phyloP scores from a whole-genome alignment of 768 basidiomycete genomes.

The Rhizopogon rudus region DNA sequence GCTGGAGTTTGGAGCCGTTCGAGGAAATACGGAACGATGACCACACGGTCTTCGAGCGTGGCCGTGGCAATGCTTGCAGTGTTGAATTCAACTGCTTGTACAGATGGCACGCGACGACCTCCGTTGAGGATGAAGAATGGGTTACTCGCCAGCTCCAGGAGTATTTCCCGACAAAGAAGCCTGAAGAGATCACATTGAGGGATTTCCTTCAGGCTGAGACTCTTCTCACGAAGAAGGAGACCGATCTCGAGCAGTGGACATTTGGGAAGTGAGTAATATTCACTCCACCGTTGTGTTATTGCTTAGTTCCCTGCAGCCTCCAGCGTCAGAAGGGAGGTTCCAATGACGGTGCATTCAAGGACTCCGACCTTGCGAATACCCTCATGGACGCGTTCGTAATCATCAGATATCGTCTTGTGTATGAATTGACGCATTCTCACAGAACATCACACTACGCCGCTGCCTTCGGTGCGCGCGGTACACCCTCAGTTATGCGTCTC shows the following conservation, averaged over 20 bases:
- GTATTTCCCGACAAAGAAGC: conserved; percentile 49
- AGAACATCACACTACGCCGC: conserved; percentile 71
- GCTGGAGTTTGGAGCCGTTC: conserved; percentile 76
- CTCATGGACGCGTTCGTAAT: conserved; percentile 61
- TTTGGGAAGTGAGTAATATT: conserved; percentile 47
- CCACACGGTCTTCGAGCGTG: conserved; percentile 69
- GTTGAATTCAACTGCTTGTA: conserved; percentile 90
- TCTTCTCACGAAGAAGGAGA: conserved; percentile 34
- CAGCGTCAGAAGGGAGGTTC: conserved; percentile 51
- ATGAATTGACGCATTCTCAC: not conserved
- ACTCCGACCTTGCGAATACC: conserved; percentile 63
- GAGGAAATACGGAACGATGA: conserved; percentile 61
- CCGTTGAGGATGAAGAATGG: conserved; percentile 68
- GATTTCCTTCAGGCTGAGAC: conserved; percentile 50
- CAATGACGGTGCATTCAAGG: conserved; percentile 42
- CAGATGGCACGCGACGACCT: conserved; percentile 82
- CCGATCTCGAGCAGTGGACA: conserved; percentile 57
- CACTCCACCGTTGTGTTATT: not conserved
- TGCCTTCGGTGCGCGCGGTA: conserved; percentile 72
- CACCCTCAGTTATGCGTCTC: conserved; percentile 68
- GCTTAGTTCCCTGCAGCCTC: conserved; percentile 36
- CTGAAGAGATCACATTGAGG: conserved; percentile 38
- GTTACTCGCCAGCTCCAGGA: conserved; percentile 41
- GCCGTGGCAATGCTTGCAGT: conserved; percentile 76
- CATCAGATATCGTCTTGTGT: not conserved